Evolutionary conservation across 2,329 filamentous ascomycete genomes (phyloP).

Genomic region (Fragosphaeria purpurea): DNA sequence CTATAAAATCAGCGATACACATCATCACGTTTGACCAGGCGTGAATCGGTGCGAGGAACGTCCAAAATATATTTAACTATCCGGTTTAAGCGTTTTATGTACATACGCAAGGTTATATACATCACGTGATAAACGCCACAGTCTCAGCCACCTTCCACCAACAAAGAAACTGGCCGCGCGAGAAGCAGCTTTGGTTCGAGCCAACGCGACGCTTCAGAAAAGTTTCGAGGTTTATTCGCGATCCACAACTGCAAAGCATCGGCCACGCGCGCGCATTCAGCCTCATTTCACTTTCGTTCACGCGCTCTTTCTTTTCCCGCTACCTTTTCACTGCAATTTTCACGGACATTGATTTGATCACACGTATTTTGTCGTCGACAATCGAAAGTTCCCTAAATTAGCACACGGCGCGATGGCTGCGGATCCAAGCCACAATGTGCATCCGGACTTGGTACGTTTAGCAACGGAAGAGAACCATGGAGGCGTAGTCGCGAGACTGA

Average conservation of each 20-base stretch:
- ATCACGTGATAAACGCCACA: not conserved
- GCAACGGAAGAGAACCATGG: not conserved
- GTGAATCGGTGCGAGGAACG: no score
- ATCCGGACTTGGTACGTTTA: conserved; percentile 21
- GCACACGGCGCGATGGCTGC: conserved; percentile 13
- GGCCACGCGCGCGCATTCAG: not conserved
- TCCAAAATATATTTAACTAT: no score
- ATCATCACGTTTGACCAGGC: no score
- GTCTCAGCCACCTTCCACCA: not conserved
- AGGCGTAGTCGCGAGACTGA: not conserved
- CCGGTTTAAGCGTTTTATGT: no score
- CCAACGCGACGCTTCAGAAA: conserved; percentile 1
- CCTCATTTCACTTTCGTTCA: no score
- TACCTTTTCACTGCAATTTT: no score
- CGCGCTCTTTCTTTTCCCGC: no score
- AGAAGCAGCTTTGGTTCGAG: not conserved
- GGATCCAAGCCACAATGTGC: conserved; percentile 25
- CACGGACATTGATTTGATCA: not conserved
- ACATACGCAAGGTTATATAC: no score
- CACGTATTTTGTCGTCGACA: not conserved
- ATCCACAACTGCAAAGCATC: not conserved
- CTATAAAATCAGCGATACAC: no score
- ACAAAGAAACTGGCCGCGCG: no score
- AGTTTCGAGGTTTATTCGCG: conserved; percentile 3
- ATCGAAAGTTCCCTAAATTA: not conserved